Evolutionary conservation across 1,284 basidiomycete species (phyloP).

Genomic region (Pulveroboletus sp.): DNA sequence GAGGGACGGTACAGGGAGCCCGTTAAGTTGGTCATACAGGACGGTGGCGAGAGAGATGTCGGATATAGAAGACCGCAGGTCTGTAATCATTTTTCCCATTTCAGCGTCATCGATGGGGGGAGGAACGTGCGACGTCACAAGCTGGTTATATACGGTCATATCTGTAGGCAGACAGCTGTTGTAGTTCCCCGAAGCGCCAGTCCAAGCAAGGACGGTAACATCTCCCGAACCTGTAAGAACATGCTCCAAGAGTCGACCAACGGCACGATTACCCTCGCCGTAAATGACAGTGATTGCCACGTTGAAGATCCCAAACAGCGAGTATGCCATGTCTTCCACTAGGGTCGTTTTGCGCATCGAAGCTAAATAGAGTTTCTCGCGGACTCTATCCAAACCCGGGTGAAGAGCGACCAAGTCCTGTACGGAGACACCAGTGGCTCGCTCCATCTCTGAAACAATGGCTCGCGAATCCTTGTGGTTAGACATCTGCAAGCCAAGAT

Average conservation of each 20-base stretch:
- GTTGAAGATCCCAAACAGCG: constrained; percentile 5
- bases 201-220: constrained; percentile 7
- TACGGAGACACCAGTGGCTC: not conserved
- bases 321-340: constrained; percentile 9
- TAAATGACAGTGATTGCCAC: constrained; percentile 3
- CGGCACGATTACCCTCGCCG: constrained; percentile 3
- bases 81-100: not conserved
- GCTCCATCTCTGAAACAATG: constrained; percentile 5
- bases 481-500: not conserved
- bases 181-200: not conserved
- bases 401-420: not conserved
- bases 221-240: constrained; percentile 1
- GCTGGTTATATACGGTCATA: constrained; percentile 13
- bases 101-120: not conserved
- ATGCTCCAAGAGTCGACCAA: constrained; percentile 9
- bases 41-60: not conserved
- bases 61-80: not conserved
- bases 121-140: constrained; percentile 5
- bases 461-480: constrained; percentile 2
- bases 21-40: not conserved
- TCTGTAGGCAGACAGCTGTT: constrained; percentile 13
- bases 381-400: not conserved
- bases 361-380: constrained; percentile 8
- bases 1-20: not conserved
- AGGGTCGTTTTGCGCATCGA: constrained; percentile 8